Evolutionary conservation across 106 monocot species (phyloP), one percentile per base, ranked within the genome.

Genomic region (Allium cepa): DNA sequence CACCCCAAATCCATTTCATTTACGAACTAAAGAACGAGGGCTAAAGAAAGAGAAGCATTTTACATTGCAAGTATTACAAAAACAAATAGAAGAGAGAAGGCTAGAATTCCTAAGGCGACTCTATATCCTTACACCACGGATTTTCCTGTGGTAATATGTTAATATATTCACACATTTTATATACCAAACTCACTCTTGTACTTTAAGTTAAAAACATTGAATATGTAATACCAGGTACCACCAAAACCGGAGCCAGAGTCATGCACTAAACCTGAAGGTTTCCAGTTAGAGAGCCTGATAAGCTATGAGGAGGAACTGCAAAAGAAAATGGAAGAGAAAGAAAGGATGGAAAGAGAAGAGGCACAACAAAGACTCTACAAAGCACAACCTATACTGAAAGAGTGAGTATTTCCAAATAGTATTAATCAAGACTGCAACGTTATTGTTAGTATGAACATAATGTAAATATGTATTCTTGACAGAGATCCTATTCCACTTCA

Each of bases 91-190:
- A 61, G 92, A 99, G 64, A 90, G 76, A 90, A 47, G 50, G 84
- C 83, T 50, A 64, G 86, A 48, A 67, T 92, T 67, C 92, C 80
- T 0, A 90, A 83, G 68, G 89, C 97, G 8, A 84, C 72, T 50
- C 89, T 89, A 17, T 93, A 93, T 67, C 97, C 92, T 48, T 99
- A 92, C 52, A 83, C 97, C 1, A 99, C 89, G 47, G 92, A 92
- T 65, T 99, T 90, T 77, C 92, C 97, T 74, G 88, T 86, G 83
- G 95, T 96, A 84, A 76, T 22, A 22, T 22, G 22, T 22, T 22
- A 22, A 22, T 22, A 22, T 22, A 1, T 22, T 22, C 22, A 22
- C 22, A 22, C 22, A 22, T 22, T 22, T 22, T 22, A 22, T 22
- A 22, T 22, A 22, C 22, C 22, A 22, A 22, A 22, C 22, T 22